phyloP scores from a whole-genome alignment of 2,329 filamentous ascomycete species.

The Botrytis galanthina region DNA sequence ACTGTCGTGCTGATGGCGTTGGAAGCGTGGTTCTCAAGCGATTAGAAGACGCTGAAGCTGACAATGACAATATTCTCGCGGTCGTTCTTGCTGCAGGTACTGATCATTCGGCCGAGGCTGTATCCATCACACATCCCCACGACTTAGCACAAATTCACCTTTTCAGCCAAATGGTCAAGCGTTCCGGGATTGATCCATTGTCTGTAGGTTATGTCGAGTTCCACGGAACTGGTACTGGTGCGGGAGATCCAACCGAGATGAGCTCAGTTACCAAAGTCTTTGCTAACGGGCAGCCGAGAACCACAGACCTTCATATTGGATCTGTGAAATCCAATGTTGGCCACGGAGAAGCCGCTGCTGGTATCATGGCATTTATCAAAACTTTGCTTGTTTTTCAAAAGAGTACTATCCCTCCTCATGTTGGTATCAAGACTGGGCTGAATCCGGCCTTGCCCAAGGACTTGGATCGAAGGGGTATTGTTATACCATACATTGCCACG shows the following conservation, averaged over 20 bases:
- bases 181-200: background rate
- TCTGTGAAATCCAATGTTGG: background rate
- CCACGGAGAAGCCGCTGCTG: conserved; percentile 33
- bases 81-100: background rate
- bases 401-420: conserved; percentile 23
- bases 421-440: conserved; percentile 29
- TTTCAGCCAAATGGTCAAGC: background rate
- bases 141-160: background rate
- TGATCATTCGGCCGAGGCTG: conserved; percentile 8
- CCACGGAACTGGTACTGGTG: background rate
- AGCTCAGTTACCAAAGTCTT: background rate
- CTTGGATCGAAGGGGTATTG: conserved; percentile 34
- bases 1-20: conserved; percentile 62
- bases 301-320: background rate
- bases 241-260: background rate
- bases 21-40: background rate
- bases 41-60: background rate
- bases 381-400: conserved; percentile 29
- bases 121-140: background rate
- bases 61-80: background rate
- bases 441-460: conserved; percentile 32
- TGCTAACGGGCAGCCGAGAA: background rate
- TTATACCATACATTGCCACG: conserved; percentile 23
- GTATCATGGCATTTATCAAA: conserved; percentile 33
- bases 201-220: conserved; percentile 7